These are phyloP conservation scores for Oidiodendron maius DNA, from an alignment of 495 filamentous ascomycete species.

Conservation along the genomic window DNA sequence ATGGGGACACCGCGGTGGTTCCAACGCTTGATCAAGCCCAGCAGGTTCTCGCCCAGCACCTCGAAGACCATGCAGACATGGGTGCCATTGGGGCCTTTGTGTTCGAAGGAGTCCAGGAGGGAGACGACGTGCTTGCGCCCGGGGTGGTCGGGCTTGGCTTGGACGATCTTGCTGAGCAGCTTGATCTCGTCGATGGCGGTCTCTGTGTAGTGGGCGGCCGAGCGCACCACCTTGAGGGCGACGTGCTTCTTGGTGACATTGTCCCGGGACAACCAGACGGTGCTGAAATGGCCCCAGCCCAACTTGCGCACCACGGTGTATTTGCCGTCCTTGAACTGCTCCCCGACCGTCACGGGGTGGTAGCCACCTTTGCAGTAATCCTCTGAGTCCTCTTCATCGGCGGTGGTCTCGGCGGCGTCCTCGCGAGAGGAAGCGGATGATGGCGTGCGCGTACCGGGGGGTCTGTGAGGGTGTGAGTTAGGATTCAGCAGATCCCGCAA, in stretches of 20 bases:
- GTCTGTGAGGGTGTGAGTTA: slow-evolving; percentile 23
- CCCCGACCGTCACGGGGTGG: slow-evolving; percentile 87
- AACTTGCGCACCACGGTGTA: slow-evolving; percentile 96
- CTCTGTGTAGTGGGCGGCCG: slow-evolving; percentile 96
- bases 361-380: slow-evolving; percentile 99
- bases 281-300: slow-evolving; percentile 98
- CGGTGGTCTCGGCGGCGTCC: slow-evolving; percentile 85
- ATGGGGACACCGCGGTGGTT: slow-evolving; percentile 97
- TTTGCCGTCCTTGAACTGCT: slow-evolving; percentile 95
- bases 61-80: slow-evolving; percentile 99
- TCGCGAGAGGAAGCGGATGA: slow-evolving; percentile 69
- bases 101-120: slow-evolving; percentile 92
- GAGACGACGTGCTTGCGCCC: slow-evolving; percentile 93
- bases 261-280: slow-evolving; percentile 93
- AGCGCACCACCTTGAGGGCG: slow-evolving; percentile 94
- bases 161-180: slow-evolving; percentile 90
- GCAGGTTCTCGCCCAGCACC: slow-evolving; percentile 89
- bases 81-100: slow-evolving; percentile 91
- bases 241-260: slow-evolving; percentile 90
- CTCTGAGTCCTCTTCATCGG: slow-evolving; percentile 97
- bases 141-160: slow-evolving; percentile 89
- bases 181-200: slow-evolving; percentile 99
- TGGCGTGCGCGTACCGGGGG: slow-evolving; percentile 52
- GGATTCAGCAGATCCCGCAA: slow-evolving; percentile 23
- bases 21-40: slow-evolving; percentile 97